Evolutionary conservation across 148 eudicot genomes (phyloP).

Genomic region (Cornus suecica): DNA sequence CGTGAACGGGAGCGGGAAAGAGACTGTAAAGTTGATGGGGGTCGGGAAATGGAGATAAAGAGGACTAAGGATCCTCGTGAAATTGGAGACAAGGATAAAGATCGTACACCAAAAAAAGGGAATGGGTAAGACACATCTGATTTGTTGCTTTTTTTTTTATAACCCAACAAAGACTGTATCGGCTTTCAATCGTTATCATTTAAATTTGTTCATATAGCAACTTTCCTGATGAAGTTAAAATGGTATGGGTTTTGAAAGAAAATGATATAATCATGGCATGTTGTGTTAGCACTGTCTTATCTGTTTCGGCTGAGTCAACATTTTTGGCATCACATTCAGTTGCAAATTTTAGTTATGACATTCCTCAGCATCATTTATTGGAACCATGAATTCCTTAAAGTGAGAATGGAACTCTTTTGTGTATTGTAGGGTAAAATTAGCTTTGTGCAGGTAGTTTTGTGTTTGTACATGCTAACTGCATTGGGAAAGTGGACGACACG

Average conservation of each 20-base stretch:
- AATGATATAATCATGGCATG: neutral
- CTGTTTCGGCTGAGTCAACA: too few relatives aligned
- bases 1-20: constrained; percentile 40
- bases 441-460: neutral
- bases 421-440: neutral
- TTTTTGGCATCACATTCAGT: too few relatives aligned
- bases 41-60: constrained; percentile 38
- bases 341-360: neutral
- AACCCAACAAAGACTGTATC: neutral
- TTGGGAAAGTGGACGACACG: neutral
- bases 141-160: neutral
- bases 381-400: neutral
- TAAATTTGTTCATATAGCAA: neutral
- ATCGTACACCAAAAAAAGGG: constrained; percentile 33
- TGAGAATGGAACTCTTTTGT: neutral
- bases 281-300: neutral
- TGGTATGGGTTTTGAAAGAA: neutral
- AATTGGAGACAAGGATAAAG: constrained; percentile 39
- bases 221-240: neutral
- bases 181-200: neutral
- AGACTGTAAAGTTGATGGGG: constrained; percentile 27
- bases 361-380: neutral
- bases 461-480: neutral
- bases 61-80: constrained; percentile 41
- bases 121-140: constrained; percentile 47